Evolutionary conservation across 768 basidiomycete species (phyloP), one percentile per base, ranked within the genome.

Genomic region (Calocybe indica): DNA sequence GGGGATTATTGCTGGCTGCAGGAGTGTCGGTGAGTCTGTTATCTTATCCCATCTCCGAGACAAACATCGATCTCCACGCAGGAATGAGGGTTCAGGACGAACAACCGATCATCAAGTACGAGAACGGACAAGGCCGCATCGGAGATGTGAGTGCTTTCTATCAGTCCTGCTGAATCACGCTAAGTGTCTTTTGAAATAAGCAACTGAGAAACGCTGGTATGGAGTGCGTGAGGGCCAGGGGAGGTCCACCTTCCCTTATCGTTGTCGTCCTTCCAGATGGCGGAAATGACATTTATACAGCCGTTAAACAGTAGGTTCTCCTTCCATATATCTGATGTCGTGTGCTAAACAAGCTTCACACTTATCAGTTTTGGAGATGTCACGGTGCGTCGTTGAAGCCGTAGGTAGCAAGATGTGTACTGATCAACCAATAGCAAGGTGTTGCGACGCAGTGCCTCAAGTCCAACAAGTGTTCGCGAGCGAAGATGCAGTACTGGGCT

Each of bases 401-500:
- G 30, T 11, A 15, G 10, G 29, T 5, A n/a, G 37, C 14, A 34
- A 46, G 35, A 29, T 35, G 12, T 37, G 34, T 2, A 13, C 15
- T 8, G 1, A 29, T 15, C 22, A 13, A 13, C 52, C 40, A 49
- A 13, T 57, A 88, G 81, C 73, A 76, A 56, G 89, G 89, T 36
- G 82, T 92, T 7, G 79, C 87, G 0, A 91, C 90, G 0, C 90
- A 92, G 48, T 92, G 90, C 59, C 52, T 92, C 47, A 86, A 85
- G 63, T 69, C 74, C 2, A 58, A 50, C 5, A 88, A 89, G 51
- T 84, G 83, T 57, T 66, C 58, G 43, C 62, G 76, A 0, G 88
- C 85, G 0, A 89, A 83, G 46, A 59, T 72, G 0, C 90, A 92
- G 51, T 92, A 89, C 50, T 92, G 76, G 60, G 87, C 87, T 0